Evolutionary conservation across 1,284 basidiomycete genomes (phyloP).

Genomic region (Baeospora myosura): DNA sequence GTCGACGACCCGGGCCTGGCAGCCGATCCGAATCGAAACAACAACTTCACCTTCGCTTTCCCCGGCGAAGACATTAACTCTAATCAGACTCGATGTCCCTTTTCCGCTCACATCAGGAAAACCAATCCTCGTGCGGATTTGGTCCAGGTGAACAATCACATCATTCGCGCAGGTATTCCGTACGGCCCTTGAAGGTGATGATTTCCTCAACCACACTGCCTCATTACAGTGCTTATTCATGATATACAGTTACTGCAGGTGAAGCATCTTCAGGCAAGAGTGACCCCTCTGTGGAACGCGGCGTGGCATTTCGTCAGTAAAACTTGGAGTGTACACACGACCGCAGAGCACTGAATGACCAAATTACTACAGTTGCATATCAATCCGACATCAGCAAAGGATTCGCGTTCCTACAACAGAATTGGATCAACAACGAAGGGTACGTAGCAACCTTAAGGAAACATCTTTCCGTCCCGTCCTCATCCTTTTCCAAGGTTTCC

Average conservation of each 20-base stretch:
- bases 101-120: conserved; percentile 26
- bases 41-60: conserved; percentile 27
- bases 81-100: conserved; percentile 26
- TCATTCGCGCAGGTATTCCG: conserved; percentile 30
- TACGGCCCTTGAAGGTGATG: conserved; percentile 1
- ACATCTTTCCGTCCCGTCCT: neutral
- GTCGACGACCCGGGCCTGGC: conserved; percentile 26
- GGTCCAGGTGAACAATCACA: conserved; percentile 12
- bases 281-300: neutral
- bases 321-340: neutral
- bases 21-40: conserved; percentile 26
- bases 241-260: neutral
- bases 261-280: conserved; percentile 1
- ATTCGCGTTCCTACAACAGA: neutral
- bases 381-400: neutral
- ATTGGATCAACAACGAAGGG: neutral
- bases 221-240: neutral
- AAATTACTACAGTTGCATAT: conserved; percentile 3
- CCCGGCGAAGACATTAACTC: conserved; percentile 10
- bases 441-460: neutral
- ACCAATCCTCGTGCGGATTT: conserved; percentile 22
- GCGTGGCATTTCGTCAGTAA: conserved; percentile 2
- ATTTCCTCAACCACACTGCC: neutral
- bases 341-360: neutral
- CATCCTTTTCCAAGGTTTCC: neutral